These are phyloP conservation scores for Usnea hakonensis DNA, from an alignment of 495 filamentous ascomycete species.

Conservation along the genomic window DNA sequence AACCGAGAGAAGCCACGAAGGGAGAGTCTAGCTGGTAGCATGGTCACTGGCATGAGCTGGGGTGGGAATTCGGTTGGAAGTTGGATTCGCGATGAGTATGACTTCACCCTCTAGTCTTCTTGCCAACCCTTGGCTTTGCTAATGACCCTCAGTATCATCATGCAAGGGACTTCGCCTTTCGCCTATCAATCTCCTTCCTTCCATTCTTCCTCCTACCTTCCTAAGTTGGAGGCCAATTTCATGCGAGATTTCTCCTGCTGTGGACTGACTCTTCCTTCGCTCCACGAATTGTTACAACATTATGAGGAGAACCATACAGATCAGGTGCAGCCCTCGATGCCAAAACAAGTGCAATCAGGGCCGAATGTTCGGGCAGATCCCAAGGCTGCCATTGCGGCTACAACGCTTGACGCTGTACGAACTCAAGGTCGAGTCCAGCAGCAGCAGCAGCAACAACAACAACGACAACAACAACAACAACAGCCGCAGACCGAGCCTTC, in stretches of 20 bases:
- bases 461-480: too few species aligned
- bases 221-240: conserved; percentile 94
- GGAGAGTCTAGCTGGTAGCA: conserved; percentile 79
- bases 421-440: conserved; percentile 39
- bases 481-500: conserved; percentile 34
- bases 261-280: conserved; percentile 72
- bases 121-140: conserved; percentile 19
- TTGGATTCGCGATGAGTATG: conserved; percentile 97
- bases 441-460: conserved; percentile 38
- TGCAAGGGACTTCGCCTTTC: conserved; percentile 93
- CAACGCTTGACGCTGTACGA: conserved; percentile 47
- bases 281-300: conserved; percentile 92
- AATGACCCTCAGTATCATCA: conserved; percentile 66
- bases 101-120: conserved; percentile 28
- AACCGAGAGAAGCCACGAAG: conserved; percentile 68
- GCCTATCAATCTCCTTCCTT: conserved; percentile 85
- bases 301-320: conserved; percentile 90
- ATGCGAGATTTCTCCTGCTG: conserved; percentile 96
- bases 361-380: conserved; percentile 42
- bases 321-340: conserved; percentile 44
- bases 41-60: conserved; percentile 95
- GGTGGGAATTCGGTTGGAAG: conserved; percentile 93
- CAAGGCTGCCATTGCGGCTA: conserved; percentile 49
- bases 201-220: conserved; percentile 95
- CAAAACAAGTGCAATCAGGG: conserved; percentile 44